Evolutionary conservation across 1,284 basidiomycete genomes (phyloP).

Genomic region (Malassezia sp.): DNA sequence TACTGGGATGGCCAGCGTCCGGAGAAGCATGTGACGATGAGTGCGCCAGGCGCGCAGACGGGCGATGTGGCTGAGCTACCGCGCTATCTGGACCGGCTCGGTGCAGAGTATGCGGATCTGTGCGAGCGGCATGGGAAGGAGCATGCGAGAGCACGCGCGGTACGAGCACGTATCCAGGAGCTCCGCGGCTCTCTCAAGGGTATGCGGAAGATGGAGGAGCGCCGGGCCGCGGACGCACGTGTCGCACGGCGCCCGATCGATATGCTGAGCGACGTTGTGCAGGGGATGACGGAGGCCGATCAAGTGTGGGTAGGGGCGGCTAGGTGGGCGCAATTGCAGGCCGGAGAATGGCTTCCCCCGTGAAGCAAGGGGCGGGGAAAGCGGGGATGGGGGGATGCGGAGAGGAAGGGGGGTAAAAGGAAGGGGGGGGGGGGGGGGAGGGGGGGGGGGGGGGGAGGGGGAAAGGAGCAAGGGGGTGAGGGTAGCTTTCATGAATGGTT

Average conservation of each 20-base stretch:
- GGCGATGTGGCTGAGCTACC: no score
- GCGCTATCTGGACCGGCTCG: neutral
- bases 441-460: no score
- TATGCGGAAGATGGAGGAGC: constrained; percentile 1
- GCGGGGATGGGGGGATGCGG: no score
- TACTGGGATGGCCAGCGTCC: constrained; percentile 15
- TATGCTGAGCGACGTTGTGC: constrained; percentile 2
- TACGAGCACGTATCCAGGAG: neutral
- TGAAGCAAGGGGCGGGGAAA: no score
- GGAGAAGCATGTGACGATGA: constrained; percentile 15
- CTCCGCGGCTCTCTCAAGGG: constrained; percentile 11
- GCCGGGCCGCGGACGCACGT: neutral
- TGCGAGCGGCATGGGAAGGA: neutral
- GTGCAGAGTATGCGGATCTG: neutral
- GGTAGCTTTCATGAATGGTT: no score
- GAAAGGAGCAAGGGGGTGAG: no score
- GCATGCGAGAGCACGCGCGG: neutral
- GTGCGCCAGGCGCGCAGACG: no score
- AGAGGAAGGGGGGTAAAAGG: no score
- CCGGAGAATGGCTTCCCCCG: constrained; percentile 9
- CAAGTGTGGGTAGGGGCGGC: constrained; percentile 8
- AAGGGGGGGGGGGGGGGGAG: no score
- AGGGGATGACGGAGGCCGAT: neutral
- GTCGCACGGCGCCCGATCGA: constrained; percentile 1
- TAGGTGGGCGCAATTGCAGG: constrained; percentile 4